Conservation (phyloP, 2,329 filamentous ascomycete genomes). For the Orbilia quercus region DNA sequence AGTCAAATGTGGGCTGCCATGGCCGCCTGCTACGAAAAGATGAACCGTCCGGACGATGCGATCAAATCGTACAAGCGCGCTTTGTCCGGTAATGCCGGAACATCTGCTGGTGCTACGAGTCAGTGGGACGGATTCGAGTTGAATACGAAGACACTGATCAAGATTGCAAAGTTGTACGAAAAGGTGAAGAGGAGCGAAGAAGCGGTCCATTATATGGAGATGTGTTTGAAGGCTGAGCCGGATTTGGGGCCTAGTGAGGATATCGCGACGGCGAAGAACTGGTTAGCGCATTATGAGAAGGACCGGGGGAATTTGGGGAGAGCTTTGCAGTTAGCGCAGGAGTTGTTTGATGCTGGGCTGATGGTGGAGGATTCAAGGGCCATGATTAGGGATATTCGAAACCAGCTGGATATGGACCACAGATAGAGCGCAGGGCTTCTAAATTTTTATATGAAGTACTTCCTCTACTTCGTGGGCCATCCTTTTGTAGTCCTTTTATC, state of each 20-base stretch:
- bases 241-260: slow-evolving; percentile 86
- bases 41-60: slow-evolving; percentile 85
- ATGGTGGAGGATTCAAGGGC: slow-evolving; percentile 98
- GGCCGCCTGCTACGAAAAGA: slow-evolving; percentile 88
- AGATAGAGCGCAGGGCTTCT: too few relatives aligned
- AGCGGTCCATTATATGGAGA: slow-evolving; percentile 92
- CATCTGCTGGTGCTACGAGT: slow-evolving; percentile 67
- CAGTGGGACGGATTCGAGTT: slow-evolving; percentile 71
- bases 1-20: slow-evolving; percentile 99
- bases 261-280: slow-evolving; percentile 91
- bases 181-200: slow-evolving; percentile 79
- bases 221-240: slow-evolving; percentile 89
- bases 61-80: slow-evolving; percentile 96
- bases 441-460: too few relatives aligned
- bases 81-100: slow-evolving; percentile 73
- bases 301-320: slow-evolving; percentile 77
- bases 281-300: slow-evolving; percentile 87
- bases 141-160: slow-evolving; percentile 88
- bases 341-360: slow-evolving; percentile 93
- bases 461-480: too few relatives aligned
- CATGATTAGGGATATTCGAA: slow-evolving; percentile 84
- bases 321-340: slow-evolving; percentile 83
- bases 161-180: slow-evolving; percentile 91
- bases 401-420: slow-evolving; percentile 53
- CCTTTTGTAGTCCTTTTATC: too few relatives aligned